Evolutionary conservation across 2,329 filamentous ascomycete genomes (phyloP), one percentile per base, ranked within the genome.

Genomic region (Aspergillus floridensis): DNA sequence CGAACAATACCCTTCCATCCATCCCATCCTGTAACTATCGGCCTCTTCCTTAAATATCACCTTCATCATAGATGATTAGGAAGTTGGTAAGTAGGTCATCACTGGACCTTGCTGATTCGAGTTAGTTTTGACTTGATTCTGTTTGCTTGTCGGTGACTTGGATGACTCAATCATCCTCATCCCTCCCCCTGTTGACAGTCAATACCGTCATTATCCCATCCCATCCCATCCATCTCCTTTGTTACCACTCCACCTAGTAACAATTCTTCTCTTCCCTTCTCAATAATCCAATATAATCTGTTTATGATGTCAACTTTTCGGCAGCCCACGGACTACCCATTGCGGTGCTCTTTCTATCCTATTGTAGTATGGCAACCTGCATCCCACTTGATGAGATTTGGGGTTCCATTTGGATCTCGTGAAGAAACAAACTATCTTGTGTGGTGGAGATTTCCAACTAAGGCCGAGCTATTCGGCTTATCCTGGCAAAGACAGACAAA

Each of bases 401-500:
- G 41, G 52, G 52, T 54, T 54, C n/a, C 52, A 54, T 54, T 24
- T 21, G 24, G 31, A 6, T 24, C 24, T 31, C 16, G n/a, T 7
- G 52, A 16, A 31, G 22, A 48, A 44, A 16, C 6, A 19, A 44
- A 7, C 52, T 22, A 24, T 47, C 52, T 47, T 35, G 21, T 12
- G 21, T 12, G 52, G 44, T 26, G 52, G 38, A 41, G 29, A 32
- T 48, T 41, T n/a, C 52, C 26, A 47, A 47, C 52, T 11, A 7
- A 35, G 19, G 53, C 56, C 35, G 52, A 48, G 48, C 19, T 44
- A 12, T 44, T 52, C 44, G 57, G 53, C 38, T 56, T 51, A 59
- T 48, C 53, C 57, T 48, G 51, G 24, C 59, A 53, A 32, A 58
- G 48, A 57, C 49, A 55, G 53, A 60, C 49, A 54, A 51, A 50